Evolutionary conservation across 2,329 filamentous ascomycete genomes (phyloP).

Genomic region (Penicillium palitans): DNA sequence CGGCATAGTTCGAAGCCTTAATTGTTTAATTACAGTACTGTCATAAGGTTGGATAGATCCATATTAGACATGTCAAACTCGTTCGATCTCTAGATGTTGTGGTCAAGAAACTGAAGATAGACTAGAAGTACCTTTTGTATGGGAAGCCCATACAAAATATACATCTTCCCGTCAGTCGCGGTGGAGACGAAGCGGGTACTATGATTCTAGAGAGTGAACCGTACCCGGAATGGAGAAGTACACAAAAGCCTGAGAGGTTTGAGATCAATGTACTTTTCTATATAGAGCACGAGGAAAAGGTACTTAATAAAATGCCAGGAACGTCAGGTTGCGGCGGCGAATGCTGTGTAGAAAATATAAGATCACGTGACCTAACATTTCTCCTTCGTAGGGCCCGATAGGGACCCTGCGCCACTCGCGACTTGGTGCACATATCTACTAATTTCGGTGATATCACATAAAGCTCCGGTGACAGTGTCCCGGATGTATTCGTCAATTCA

Average conservation of each 20-base stretch:
- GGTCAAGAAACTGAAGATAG: background rate
- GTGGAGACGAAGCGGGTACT: background rate
- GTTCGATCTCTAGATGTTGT: background rate
- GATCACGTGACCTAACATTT: constrained; percentile 22
- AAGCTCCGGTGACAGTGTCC: constrained; percentile 31
- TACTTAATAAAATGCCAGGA: background rate
- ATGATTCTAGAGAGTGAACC: background rate
- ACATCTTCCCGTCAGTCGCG: background rate
- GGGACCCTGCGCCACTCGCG: constrained; percentile 6
- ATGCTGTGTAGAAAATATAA: background rate
- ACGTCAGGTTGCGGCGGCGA: background rate
- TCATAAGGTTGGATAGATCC: background rate
- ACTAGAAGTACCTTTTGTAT: background rate
- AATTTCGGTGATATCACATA: constrained; percentile 14
- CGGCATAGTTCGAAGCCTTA: too few relatives aligned
- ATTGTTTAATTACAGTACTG: background rate
- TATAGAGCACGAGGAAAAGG: background rate
- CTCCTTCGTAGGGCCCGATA: constrained; percentile 13
- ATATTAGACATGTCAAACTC: background rate
- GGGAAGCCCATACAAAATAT: background rate
- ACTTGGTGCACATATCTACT: constrained; percentile 12
- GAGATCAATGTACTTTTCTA: background rate
- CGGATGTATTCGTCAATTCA: constrained; percentile 44
- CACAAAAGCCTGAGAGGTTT: too few relatives aligned
- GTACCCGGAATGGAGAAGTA: background rate